Percentiles rank a stretch among this genome's conserved stretches.
phyloP scores from a whole-genome alignment of 768 basidiomycete species.

The Agrocybe chaxingu region DNA sequence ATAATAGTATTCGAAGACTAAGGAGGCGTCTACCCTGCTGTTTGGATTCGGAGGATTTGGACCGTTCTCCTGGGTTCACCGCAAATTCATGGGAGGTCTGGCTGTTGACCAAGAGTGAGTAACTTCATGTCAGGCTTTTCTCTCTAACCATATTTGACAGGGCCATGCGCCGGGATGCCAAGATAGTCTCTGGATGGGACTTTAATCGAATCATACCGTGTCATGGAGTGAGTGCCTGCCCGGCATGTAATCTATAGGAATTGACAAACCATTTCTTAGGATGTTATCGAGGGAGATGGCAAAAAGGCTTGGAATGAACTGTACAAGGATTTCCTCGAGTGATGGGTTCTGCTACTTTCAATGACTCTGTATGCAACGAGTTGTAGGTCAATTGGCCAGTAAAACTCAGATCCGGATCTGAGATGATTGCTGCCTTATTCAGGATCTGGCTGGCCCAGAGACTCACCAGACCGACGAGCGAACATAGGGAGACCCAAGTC shows the following conservation, averaged over 20 bases:
- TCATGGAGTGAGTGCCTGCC: conserved; percentile 40
- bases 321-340: conserved; percentile 28
- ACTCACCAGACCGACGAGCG: no score
- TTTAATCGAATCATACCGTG: conserved; percentile 75
- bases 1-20: conserved; percentile 39
- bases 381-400: no score
- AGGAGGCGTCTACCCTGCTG: conserved; percentile 17
- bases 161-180: conserved; percentile 61
- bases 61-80: conserved; percentile 34
- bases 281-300: conserved; percentile 61
- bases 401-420: no score
- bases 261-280: conserved; percentile 21
- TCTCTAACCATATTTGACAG: conserved; percentile 17
- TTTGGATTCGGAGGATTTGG: conserved; percentile 25
- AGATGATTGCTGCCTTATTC: no score
- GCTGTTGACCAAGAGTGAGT: conserved; percentile 39
- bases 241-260: neutral
- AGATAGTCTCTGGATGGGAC: conserved; percentile 68
- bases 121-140: neutral
- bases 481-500: no score
- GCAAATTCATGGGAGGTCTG: conserved; percentile 28
- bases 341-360: neutral
- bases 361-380: no score
- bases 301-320: conserved; percentile 52
- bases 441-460: no score